Base-by-base conservation (phyloP, 2,329 filamentous ascomycete species). In the Periconia sp. region DNA sequence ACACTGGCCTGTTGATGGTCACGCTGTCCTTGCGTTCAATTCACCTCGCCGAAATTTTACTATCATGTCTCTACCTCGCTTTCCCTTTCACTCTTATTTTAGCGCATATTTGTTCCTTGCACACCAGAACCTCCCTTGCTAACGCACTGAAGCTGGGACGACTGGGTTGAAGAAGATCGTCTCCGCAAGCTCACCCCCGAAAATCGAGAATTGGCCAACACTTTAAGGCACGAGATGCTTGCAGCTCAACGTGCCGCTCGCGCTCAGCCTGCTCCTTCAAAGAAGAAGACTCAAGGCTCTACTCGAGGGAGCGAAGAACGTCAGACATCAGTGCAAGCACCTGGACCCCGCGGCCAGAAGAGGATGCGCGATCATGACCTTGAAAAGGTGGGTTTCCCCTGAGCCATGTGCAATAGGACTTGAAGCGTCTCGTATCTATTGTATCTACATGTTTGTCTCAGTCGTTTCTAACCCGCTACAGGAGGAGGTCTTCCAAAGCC, bases 141-240 rank as follows among this genome's bases (percentile, higher is more conserved):
- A 30, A 67, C 50, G 8, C 10, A 19, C 23, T 19, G 23, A 63
- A 88, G 85, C 50, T 99, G 94, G 94, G 94, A 99, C 75, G 94
- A 99, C 75, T 97, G 92, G 92, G 94, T 97, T 31, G 84, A 89
- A 16, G 86, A 91, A 71, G 92, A 97, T 69, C 89, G 94, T 56
- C 86, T 99, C 48, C 87, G 92, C 65, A 96, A 96, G 74, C 87
- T 92, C 68, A 96, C 86, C 37, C 90, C 95, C 43, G 94, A 97
- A 73, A 96, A 97, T 74, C 89, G 89, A 65, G 90, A 95, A 66
- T 81, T 99, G 25, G 91, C 92, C 16, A 78, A 78, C 41, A 86
- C 88, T 69, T 78, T 92, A 21, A 80, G 85, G 58, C 81, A 84
- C 44, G 86, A 90, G 69, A 79, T 84, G 73, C 85, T 84, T 58